Conservation (phyloP, 1,284 basidiomycete genomes). For the Puccinia hordei region DNA sequence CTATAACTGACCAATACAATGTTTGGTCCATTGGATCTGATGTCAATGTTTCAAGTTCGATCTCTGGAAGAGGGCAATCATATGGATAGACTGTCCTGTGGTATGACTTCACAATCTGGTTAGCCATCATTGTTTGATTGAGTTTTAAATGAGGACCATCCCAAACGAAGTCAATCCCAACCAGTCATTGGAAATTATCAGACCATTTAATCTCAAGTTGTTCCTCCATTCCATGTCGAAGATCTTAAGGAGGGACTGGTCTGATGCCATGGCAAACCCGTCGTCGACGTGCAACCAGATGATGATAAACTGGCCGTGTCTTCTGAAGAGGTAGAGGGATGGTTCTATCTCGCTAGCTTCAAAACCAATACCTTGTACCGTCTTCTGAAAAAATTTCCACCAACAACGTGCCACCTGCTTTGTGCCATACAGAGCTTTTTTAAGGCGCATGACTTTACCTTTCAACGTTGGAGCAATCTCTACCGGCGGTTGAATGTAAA, state of each 20-base stretch:
- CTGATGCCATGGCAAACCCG: too few species aligned
- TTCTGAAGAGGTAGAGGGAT: neutral
- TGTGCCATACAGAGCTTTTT: constrained; percentile 32
- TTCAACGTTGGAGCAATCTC: too few species aligned
- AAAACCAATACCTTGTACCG: constrained; percentile 3
- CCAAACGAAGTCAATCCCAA: too few species aligned
- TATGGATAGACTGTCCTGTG: neutral
- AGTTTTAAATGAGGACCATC: neutral
- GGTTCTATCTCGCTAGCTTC: too few species aligned
- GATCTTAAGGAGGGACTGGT: neutral
- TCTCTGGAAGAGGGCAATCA: neutral
- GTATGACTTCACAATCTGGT: neutral
- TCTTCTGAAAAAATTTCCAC: constrained; percentile 19
- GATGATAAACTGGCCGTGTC: neutral
- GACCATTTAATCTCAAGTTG: neutral
- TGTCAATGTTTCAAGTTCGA: neutral
- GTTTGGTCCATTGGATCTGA: neutral
- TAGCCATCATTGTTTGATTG: neutral
- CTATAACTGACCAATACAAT: neutral
- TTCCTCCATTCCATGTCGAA: neutral
- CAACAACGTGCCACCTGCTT: constrained; percentile 25
- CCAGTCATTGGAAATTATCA: neutral
- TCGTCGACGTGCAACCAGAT: too few species aligned
- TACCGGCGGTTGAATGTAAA: neutral
- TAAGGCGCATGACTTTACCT: neutral